Base-by-base conservation (phyloP, 352 stramenopile species). In the Nothophytophthora sp. region DNA sequence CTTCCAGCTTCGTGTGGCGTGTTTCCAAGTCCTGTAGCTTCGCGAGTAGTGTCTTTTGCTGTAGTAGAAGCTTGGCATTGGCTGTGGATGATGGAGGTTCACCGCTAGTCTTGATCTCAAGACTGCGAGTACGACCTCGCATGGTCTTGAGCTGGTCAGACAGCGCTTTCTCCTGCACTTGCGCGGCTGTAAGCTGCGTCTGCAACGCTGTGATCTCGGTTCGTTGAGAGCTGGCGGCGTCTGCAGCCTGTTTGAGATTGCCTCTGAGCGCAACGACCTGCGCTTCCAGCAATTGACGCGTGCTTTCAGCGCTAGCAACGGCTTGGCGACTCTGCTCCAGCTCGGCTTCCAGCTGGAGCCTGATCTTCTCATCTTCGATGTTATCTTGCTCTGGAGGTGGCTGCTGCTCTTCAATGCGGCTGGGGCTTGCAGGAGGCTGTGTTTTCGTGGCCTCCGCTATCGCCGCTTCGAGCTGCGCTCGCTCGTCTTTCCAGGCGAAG, bases 201-300 rank as follows among this genome's bases (percentile, higher is more conserved):
- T 85, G 76, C 12, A 80, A 37, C 18, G 57, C 69, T 16, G 52
- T 27, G 7, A 88, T 52, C 33, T 78, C 55, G 0, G 77, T 65
- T 13, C 58, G 63, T 24, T 86, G 59, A 15, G 39, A 10, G 7
- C 43, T 54, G 51, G 67, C 68, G 29, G 81, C 72, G 24, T 41
- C 49, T 0, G 50, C 23, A 7, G 79, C 54, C 13, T 63, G 55
- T 8, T 49, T 52, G 18, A 67, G 58, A 19, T 67, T 52, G 15
- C 25, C 45, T 50, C 44, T 58, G 39, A 41, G 20, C 38, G 55
- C 43, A 24, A 49, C 27, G 5, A 67, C 44, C 32, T 53, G 65
- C 11, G 39, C 7, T 12, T 67, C 57, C 11, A 34, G 33, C 5
- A 28, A 52, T 4, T 13, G 32, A 13, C 51, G 57, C 8, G 52